Evolutionary conservation across 2,329 filamentous ascomycete genomes (phyloP).

Genomic region (Hymenoscyphus fraxineus): DNA sequence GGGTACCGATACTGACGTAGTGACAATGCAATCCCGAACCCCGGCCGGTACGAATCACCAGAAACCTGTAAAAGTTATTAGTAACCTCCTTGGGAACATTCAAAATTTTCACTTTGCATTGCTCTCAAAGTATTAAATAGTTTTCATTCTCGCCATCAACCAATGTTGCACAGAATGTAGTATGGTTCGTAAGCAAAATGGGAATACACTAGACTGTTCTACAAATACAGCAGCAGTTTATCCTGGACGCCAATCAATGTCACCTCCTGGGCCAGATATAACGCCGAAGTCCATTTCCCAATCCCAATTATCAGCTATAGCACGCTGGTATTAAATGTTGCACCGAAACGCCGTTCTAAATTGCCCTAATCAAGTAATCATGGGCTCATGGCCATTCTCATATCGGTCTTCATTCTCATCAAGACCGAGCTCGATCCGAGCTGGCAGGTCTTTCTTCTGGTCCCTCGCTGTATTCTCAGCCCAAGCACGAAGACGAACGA

Average conservation of each 20-base stretch:
- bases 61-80: background rate
- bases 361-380: slow-evolving; percentile 27
- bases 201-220: slow-evolving; percentile 8
- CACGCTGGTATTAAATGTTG: background rate
- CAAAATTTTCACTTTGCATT: background rate
- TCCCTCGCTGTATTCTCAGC: slow-evolving; percentile 53
- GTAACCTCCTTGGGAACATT: background rate
- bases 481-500: slow-evolving; percentile 82
- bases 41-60: background rate
- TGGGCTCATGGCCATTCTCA: slow-evolving; percentile 29
- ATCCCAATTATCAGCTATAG: background rate
- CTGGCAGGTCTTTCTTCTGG: slow-evolving; percentile 34
- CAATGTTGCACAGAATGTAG: background rate
- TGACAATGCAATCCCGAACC: background rate
- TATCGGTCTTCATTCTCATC: slow-evolving; percentile 20
- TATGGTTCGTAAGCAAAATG: slow-evolving; percentile 5
- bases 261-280: background rate
- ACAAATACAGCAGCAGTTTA: background rate
- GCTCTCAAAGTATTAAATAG: slow-evolving; percentile 20
- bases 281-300: background rate
- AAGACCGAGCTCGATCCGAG: slow-evolving; percentile 32
- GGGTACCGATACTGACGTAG: background rate
- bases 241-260: slow-evolving; percentile 5
- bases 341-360: background rate
- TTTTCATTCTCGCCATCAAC: slow-evolving; percentile 8